phyloP scores from a whole-genome alignment of 495 filamentous ascomycete species.

The Lasiosphaeris hirsuta region DNA sequence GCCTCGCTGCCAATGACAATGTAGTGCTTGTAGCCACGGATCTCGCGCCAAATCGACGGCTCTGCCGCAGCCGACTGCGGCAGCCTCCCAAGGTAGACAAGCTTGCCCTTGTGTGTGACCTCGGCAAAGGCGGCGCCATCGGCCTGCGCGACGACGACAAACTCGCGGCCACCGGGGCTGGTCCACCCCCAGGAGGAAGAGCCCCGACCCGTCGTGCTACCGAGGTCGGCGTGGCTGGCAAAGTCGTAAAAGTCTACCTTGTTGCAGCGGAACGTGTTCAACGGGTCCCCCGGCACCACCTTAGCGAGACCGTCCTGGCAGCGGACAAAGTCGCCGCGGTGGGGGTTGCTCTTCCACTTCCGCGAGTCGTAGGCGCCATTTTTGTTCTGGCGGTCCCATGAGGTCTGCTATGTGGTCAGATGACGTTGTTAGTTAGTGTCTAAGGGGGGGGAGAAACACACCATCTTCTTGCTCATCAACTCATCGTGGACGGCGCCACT shows the following conservation, averaged over 20 bases:
- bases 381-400: slow-evolving; percentile 33
- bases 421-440: not conserved
- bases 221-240: slow-evolving; percentile 47
- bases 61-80: slow-evolving; percentile 42
- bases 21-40: slow-evolving; percentile 43
- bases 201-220: slow-evolving; percentile 40
- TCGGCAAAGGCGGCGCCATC: slow-evolving; percentile 59
- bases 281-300: slow-evolving; percentile 39
- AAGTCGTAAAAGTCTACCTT: slow-evolving; percentile 55
- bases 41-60: slow-evolving; percentile 49
- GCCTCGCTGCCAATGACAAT: slow-evolving; percentile 50
- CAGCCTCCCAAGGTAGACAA: slow-evolving; percentile 55
- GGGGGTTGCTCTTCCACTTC: slow-evolving; percentile 35
- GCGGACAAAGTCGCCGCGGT: slow-evolving; percentile 18
- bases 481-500: slow-evolving; percentile 41
- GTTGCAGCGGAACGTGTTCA: slow-evolving; percentile 51
- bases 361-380: slow-evolving; percentile 34
- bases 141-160: slow-evolving; percentile 54
- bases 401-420: slow-evolving; percentile 17
- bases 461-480: slow-evolving; percentile 45
- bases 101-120: slow-evolving; percentile 45
- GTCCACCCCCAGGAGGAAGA: slow-evolving; percentile 56
- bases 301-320: slow-evolving; percentile 48
- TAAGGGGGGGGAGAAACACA: too few species aligned
- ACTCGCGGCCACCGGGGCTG: slow-evolving; percentile 52